phyloP scores from a whole-genome alignment of 495 filamentous ascomycete species.

The Penicillium dipodomyicola region DNA sequence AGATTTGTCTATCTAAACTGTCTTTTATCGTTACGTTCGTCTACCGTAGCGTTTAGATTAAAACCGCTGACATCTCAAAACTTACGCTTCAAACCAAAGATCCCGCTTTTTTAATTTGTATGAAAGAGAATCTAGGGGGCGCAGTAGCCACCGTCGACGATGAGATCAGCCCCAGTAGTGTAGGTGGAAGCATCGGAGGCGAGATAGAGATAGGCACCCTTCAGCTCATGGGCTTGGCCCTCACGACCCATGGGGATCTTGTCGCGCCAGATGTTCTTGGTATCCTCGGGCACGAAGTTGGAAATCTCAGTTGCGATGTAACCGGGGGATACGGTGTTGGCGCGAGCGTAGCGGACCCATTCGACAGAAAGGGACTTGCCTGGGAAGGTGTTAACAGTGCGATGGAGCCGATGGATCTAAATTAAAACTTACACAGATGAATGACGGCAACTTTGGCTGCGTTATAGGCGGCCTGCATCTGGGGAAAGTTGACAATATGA shows the following conservation, averaged over 20 bases:
- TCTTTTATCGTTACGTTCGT: not conserved
- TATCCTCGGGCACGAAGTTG: conserved; percentile 65
- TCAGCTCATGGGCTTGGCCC: conserved; percentile 65
- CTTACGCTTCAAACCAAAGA: not conserved
- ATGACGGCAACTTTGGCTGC: conserved; percentile 82
- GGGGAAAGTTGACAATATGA: conserved; percentile 85
- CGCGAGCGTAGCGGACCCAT: conserved; percentile 81
- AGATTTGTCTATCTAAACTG: not conserved
- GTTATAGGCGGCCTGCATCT: conserved; percentile 84
- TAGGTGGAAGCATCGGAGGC: conserved; percentile 81
- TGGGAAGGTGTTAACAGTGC: conserved; percentile 18
- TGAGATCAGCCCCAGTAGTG: conserved; percentile 73
- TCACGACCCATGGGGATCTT: conserved; percentile 77
- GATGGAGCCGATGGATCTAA: not conserved
- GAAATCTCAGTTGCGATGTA: conserved; percentile 87
- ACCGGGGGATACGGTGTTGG: conserved; percentile 79
- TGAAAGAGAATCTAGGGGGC: conserved; percentile 25
- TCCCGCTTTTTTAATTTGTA: not conserved
- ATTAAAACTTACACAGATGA: conserved; percentile 64
- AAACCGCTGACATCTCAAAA: not conserved
- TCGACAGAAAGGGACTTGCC: conserved; percentile 78
- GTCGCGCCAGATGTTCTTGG: conserved; percentile 70
- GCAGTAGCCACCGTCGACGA: conserved; percentile 64
- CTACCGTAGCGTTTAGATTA: not conserved
- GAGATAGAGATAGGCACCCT: conserved; percentile 86